phyloP scores from a whole-genome alignment of 805 yeast genomes.

The Suhomyces prunicola region DNA sequence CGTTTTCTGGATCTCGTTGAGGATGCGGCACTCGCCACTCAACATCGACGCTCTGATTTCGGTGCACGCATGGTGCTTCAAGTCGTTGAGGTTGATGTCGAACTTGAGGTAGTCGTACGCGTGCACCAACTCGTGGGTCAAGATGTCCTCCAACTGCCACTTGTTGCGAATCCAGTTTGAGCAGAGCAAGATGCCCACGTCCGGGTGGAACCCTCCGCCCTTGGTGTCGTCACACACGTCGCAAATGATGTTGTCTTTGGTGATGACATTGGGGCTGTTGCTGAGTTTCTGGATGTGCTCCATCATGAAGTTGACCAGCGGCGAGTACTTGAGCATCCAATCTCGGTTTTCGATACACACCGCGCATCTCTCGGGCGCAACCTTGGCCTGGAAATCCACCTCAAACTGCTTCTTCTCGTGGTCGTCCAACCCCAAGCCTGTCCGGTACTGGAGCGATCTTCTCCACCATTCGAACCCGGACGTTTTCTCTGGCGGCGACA shows the following conservation, averaged over 20 bases:
- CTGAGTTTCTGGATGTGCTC: conserved; percentile 72
- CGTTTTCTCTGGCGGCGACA: conserved; percentile 29
- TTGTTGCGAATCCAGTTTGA: conserved; percentile 73
- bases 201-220: conserved; percentile 93
- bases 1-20: conserved; percentile 71
- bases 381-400: conserved; percentile 47
- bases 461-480: conserved; percentile 80
- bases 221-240: conserved; percentile 76
- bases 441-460: conserved; percentile 63
- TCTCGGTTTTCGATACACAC: conserved; percentile 72
- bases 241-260: conserved; percentile 60
- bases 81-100: conserved; percentile 77
- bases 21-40: conserved; percentile 91
- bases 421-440: conserved; percentile 61
- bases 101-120: conserved; percentile 89
- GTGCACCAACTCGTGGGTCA: conserved; percentile 91
- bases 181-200: conserved; percentile 80
- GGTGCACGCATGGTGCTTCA: conserved; percentile 94
- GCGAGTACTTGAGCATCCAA: conserved; percentile 78
- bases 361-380: conserved; percentile 52
- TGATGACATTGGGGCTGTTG: conserved; percentile 39
- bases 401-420: conserved; percentile 57
- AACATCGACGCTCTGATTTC: conserved; percentile 91
- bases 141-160: conserved; percentile 84
- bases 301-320: conserved; percentile 82